Evolutionary conservation across 352 stramenopile genomes (phyloP).

Genomic region (Phytophthora citrophthora): DNA sequence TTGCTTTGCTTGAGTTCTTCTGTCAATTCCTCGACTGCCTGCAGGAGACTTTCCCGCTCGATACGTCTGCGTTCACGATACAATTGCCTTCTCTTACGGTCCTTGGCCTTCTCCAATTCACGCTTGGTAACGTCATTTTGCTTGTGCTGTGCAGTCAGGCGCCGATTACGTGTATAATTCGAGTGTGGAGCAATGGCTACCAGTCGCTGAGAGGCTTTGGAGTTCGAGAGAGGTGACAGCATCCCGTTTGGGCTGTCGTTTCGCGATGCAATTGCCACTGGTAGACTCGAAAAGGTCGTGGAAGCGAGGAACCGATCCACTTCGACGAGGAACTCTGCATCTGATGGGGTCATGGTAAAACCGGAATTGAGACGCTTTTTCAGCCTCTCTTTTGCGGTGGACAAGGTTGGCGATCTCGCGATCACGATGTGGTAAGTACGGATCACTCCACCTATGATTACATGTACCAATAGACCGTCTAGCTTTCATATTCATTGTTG

Average conservation of each 20-base stretch:
- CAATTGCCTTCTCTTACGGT: conserved; percentile 3
- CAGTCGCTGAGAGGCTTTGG: neutral
- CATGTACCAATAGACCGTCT: too few species aligned
- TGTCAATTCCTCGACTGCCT: conserved; percentile 11
- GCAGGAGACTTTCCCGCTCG: conserved; percentile 10
- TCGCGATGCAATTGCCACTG: neutral
- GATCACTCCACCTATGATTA: too few species aligned
- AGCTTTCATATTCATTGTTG: too few species aligned
- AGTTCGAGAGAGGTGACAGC: neutral
- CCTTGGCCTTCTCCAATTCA: conserved; percentile 5
- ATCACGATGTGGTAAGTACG: too few species aligned
- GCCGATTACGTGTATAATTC: neutral
- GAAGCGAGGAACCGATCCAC: conserved; percentile 10
- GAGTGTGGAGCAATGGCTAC: neutral
- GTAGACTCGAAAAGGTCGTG: neutral
- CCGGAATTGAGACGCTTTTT: too few species aligned
- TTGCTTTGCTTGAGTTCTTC: conserved; percentile 5
- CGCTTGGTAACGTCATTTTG: neutral
- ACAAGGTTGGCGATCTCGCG: too few species aligned
- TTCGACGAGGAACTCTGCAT: conserved; percentile 3
- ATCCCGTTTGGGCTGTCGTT: neutral
- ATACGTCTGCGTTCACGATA: conserved; percentile 14
- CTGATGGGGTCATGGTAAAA: neutral
- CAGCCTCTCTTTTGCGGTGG: too few species aligned
- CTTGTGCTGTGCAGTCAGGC: neutral